Evolutionary conservation across 257 asterid genomes (phyloP), one percentile per base, ranked within the genome.

Genomic region (Parsonsia alboflavescens): DNA sequence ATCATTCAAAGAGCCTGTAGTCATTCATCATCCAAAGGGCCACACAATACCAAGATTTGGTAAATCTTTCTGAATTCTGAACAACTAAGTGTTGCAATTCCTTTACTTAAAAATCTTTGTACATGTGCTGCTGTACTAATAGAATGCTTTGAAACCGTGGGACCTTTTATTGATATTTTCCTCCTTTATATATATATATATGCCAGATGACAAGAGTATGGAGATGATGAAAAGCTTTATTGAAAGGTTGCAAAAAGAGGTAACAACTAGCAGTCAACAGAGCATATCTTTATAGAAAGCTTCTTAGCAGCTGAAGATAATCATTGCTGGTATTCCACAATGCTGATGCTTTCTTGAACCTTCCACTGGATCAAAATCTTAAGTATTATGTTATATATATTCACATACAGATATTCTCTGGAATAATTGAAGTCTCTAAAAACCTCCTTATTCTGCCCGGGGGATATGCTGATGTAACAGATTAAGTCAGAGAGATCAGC

Each of bases 41-140:
- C 97, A 90, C 73, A 92, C 97, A 0, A 84, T 90, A 59, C 97
- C 97, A 7, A 82, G 96, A 88, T 90, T 92, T 66, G 97, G 96
- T 90, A 88, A 86, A n/a, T n/a, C 44, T 49, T 59, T 58, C 83
- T 39, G 41, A 22, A 69, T 58, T 66, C 61, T 57, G 48, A 66
- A n/a, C 53, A 15, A 33, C 3, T 3, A 33, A 33, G 8, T 26
- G 63, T 49, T 49, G 19, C 69, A 46, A 45, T 22, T 72, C 71
- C 46, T 63, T 36, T 52, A 48, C 69, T n/a, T 56, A 0, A 19
- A 33, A 42, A 0, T 72, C 17, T 9, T 28, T 59, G 66, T 54
- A 54, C 28, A 19, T 1, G 61, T 54, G 24, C 8, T 17, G 10
- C 24, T 17, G 58, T 24, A 58, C 65, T 24, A 22, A 21, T 6